A percentile compares a stretch with the other conserved stretches of the same genome.
These are phyloP conservation scores for Quercus agrifolia DNA, from an alignment of 306 rosid genomes.

Conservation along the genomic window DNA sequence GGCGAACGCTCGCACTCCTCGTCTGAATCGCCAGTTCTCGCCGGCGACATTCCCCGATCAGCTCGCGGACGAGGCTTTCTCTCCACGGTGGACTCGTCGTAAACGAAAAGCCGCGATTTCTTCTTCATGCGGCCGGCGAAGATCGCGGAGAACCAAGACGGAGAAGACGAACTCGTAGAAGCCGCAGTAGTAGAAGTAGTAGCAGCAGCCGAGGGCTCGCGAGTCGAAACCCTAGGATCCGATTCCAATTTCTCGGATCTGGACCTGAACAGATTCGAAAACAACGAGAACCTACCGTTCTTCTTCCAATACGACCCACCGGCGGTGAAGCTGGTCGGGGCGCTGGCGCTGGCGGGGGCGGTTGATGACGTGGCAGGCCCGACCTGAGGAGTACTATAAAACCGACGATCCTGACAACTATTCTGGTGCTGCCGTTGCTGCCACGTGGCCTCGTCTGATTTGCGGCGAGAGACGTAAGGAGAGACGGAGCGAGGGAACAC, in stretches of 20 bases:
- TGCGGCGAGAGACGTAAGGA: conserved; percentile 74
- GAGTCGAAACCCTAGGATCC: conserved; percentile 34
- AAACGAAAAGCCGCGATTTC: conserved; percentile 8
- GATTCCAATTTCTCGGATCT: conserved; percentile 57
- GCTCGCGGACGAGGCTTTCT: conserved; percentile 25
- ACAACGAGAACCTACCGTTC: conserved; percentile 40
- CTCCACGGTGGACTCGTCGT: conserved; percentile 14
- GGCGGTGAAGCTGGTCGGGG: neutral
- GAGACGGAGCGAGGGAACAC: conserved; percentile 89
- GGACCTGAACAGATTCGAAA: conserved; percentile 42
- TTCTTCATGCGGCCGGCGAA: conserved; percentile 41
- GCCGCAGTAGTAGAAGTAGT: conserved; percentile 32
- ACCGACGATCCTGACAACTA: conserved; percentile 23
- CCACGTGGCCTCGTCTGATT: conserved; percentile 54
- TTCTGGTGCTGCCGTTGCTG: conserved; percentile 8
- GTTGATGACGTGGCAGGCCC: conserved; percentile 42
- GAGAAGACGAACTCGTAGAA: conserved; percentile 25
- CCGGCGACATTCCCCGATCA: conserved; percentile 98
- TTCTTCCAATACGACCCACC: conserved; percentile 42
- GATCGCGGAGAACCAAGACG: conserved; percentile 68
- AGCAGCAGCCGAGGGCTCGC: conserved; percentile 19
- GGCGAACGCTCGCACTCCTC: conserved; percentile 48
- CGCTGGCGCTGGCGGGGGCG: neutral
- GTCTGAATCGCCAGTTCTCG: conserved; percentile 22
- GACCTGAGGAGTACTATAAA: conserved; percentile 85